Percentiles rank a stretch among this genome's conserved stretches.
These are phyloP conservation scores for Schizopora paradoxa DNA, from an alignment of 1,284 basidiomycete species.

Conservation along the genomic window DNA sequence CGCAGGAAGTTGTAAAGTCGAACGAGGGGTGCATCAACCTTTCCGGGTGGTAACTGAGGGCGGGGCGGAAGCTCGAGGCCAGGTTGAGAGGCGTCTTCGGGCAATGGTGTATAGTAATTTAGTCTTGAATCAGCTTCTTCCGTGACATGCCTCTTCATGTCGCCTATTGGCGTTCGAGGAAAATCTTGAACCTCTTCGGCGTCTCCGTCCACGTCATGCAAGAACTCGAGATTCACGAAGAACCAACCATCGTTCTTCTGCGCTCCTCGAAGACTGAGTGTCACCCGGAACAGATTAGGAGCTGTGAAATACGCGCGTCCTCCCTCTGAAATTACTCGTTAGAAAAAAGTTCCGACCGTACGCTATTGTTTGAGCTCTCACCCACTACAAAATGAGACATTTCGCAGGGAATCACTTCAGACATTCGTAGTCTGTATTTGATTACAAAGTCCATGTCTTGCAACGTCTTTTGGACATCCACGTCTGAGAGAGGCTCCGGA, in stretches of 20 bases:
- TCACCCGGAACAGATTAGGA: slow-evolving; percentile 69
- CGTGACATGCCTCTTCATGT: slow-evolving; percentile 63
- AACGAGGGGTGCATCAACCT: slow-evolving; percentile 71
- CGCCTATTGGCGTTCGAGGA: slow-evolving; percentile 55
- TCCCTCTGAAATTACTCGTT: slow-evolving; percentile 41
- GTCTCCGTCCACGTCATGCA: slow-evolving; percentile 71
- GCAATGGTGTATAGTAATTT: slow-evolving; percentile 51
- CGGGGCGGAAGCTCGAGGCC: slow-evolving; percentile 41
- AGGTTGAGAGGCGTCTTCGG: slow-evolving; percentile 36
- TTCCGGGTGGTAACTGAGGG: slow-evolving; percentile 53
- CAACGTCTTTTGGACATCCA: slow-evolving; percentile 61
- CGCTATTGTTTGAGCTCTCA: slow-evolving; percentile 29
- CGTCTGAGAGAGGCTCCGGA: slow-evolving; percentile 59
- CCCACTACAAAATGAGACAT: slow-evolving; percentile 71
- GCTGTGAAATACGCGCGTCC: slow-evolving; percentile 77
- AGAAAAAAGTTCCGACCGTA: slow-evolving; percentile 13
- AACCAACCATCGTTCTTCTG: slow-evolving; percentile 74
- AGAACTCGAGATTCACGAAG: slow-evolving; percentile 71
- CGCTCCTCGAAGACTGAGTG: slow-evolving; percentile 67
- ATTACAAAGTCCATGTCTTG: slow-evolving; percentile 71
- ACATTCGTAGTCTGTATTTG: slow-evolving; percentile 68
- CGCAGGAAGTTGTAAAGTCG: slow-evolving; percentile 78
- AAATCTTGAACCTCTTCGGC: slow-evolving; percentile 70
- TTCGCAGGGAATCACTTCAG: slow-evolving; percentile 69
- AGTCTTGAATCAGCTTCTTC: slow-evolving; percentile 67